These are phyloP conservation scores for Gamarada debralockiae DNA, from an alignment of 495 filamentous ascomycete species.

Conservation along the genomic window DNA sequence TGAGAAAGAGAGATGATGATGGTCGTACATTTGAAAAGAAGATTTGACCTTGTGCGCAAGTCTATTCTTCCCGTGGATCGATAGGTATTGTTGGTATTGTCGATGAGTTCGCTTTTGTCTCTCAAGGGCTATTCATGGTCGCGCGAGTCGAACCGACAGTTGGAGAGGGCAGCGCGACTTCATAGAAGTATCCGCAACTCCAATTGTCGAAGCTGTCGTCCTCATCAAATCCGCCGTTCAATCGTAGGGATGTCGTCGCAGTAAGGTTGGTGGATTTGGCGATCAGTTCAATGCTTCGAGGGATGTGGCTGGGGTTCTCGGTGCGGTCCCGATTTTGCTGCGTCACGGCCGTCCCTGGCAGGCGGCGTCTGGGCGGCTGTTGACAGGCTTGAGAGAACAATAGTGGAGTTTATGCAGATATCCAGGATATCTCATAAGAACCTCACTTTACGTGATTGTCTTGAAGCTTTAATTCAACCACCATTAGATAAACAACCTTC, in stretches of 20 bases:
- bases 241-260: conserved; percentile 1
- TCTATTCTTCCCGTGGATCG: not conserved
- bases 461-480: too few species aligned
- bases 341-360: too few species aligned
- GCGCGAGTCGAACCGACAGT: conserved; percentile 9
- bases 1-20: not conserved
- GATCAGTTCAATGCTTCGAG: not conserved
- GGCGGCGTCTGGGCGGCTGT: too few species aligned
- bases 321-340: too few species aligned
- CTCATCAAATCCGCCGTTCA: not conserved
- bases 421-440: too few species aligned
- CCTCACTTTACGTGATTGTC: too few species aligned
- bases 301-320: not conserved
- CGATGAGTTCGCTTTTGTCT: not conserved
- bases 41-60: not conserved
- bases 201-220: not conserved
- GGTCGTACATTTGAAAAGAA: not conserved
- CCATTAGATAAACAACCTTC: too few species aligned
- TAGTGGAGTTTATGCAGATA: too few species aligned
- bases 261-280: not conserved
- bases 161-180: conserved; percentile 10
- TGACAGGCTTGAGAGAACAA: too few species aligned
- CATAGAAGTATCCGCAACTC: conserved; percentile 11
- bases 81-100: not conserved
- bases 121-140: conserved; percentile 15